Conservation (phyloP, 1,139 yeast genomes). For the Schwanniomyces etchellsii region DNA sequence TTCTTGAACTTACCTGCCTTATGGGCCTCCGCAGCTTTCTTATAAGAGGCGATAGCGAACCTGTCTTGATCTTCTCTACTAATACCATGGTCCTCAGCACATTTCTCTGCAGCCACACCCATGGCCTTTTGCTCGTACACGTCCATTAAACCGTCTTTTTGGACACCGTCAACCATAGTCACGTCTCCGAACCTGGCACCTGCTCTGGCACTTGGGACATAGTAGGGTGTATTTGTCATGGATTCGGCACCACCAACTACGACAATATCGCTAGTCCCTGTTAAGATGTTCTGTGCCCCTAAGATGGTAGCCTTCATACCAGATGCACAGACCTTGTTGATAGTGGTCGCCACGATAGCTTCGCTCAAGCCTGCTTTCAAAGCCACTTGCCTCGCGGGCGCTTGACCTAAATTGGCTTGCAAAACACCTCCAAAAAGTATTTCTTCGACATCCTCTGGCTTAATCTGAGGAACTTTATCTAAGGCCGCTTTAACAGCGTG, state of each 20-base stretch:
- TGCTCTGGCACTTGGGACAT: constrained; percentile 69
- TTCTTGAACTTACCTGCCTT: constrained; percentile 65
- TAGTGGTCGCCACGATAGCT: constrained; percentile 71
- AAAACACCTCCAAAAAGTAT: constrained; percentile 83
- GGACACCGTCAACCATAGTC: constrained; percentile 70
- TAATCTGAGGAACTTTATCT: constrained; percentile 70
- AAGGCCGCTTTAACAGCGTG: constrained; percentile 83
- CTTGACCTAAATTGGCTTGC: constrained; percentile 88
- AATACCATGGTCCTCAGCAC: constrained; percentile 62
- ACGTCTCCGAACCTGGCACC: constrained; percentile 84
- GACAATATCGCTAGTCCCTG: constrained; percentile 82
- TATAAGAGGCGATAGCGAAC: constrained; percentile 58
- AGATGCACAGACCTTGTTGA: constrained; percentile 93
- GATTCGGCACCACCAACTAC: constrained; percentile 95
- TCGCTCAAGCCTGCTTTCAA: constrained; percentile 74
- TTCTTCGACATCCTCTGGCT: constrained; percentile 74
- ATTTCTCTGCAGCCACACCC: constrained; percentile 93
- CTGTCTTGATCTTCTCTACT: constrained; percentile 63
- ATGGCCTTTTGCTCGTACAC: constrained; percentile 77
- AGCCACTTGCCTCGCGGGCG: constrained; percentile 94
- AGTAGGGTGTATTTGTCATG: constrained; percentile 90
- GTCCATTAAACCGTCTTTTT: constrained; percentile 81
- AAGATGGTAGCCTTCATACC: constrained; percentile 82
- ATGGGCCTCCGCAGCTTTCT: constrained; percentile 72
- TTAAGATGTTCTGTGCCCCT: constrained; percentile 78